A percentile compares a stretch with the other conserved stretches of the same genome.
Evolutionary conservation across 2,329 filamentous ascomycete genomes (phyloP).

Genomic region (Emmonsia crescens): DNA sequence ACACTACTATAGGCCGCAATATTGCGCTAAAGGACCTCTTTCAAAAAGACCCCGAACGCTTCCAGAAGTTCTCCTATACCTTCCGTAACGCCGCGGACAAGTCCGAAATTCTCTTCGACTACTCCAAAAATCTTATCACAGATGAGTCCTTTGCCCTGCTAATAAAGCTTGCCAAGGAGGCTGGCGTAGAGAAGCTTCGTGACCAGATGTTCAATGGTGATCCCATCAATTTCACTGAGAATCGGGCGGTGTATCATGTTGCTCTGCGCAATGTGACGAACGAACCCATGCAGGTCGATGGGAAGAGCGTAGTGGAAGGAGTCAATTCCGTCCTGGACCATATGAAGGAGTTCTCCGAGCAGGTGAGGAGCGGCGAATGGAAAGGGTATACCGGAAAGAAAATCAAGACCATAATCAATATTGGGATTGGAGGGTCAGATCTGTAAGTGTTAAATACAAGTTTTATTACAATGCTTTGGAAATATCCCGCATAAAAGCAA

Average conservation of each 20-base stretch:
- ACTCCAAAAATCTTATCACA: conserved; percentile 96
- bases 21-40: conserved; percentile 93
- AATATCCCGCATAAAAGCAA: background rate
- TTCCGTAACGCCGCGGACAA: conserved; percentile 69
- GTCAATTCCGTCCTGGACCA: conserved; percentile 87
- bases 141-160: conserved; percentile 83
- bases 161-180: conserved; percentile 82
- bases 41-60: conserved; percentile 74
- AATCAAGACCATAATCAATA: conserved; percentile 91
- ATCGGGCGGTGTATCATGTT: conserved; percentile 89
- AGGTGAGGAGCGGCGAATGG: conserved; percentile 90
- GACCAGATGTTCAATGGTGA: conserved; percentile 97
- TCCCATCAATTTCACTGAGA: conserved; percentile 99
- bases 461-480: background rate
- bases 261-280: conserved; percentile 84
- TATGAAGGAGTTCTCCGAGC: conserved; percentile 97
- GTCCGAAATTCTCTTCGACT: conserved; percentile 91
- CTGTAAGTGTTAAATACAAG: conserved; percentile 53
- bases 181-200: conserved; percentile 80
- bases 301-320: conserved; percentile 84
- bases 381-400: conserved; percentile 96
- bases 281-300: conserved; percentile 73
- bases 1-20: conserved; percentile 72
- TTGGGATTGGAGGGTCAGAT: conserved; percentile 96
- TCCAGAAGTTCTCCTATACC: conserved; percentile 77